Conservation (phyloP, 371 early-diverging fungal genomes). For the Cladochytrium tenue region DNA sequence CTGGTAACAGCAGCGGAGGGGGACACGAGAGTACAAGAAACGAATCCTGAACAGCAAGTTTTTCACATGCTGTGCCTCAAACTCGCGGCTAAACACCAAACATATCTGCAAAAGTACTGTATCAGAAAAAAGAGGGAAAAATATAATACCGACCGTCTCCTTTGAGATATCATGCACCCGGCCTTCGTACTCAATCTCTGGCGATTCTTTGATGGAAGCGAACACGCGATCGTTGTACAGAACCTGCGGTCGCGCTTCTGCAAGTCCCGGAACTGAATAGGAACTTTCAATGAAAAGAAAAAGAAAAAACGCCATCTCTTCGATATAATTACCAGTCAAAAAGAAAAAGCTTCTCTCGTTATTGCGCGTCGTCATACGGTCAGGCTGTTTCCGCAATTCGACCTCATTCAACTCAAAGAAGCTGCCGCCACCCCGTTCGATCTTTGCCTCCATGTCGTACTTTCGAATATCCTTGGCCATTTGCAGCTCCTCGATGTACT, state of each 20-base stretch:
- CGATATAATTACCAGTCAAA: too few relatives aligned
- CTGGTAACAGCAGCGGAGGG: slow-evolving; percentile 12
- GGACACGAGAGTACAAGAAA: slow-evolving; percentile 12
- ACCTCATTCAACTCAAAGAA: slow-evolving; percentile 3
- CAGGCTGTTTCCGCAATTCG: too few relatives aligned
- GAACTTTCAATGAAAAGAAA: background rate
- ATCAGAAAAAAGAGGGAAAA: too few relatives aligned
- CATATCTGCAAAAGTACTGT: background rate
- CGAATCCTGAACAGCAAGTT: slow-evolving; percentile 8
- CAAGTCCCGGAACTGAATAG: slow-evolving; percentile 23
- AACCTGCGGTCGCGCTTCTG: slow-evolving; percentile 26
- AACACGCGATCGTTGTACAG: slow-evolving; percentile 26
- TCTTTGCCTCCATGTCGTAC: slow-evolving; percentile 19
- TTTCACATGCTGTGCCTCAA: background rate
- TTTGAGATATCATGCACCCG: background rate
- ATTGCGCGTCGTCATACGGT: too few relatives aligned
- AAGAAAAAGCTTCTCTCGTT: too few relatives aligned
- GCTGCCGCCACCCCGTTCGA: background rate
- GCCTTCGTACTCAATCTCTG: slow-evolving; percentile 10
- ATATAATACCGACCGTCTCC: too few relatives aligned
- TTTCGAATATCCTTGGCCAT: slow-evolving; percentile 26
- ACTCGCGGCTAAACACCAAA: background rate
- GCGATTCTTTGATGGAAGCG: background rate
- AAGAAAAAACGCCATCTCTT: too few relatives aligned
- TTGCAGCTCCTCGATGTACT: slow-evolving; percentile 16